phyloP scores from a whole-genome alignment of 1,284 basidiomycete genomes.

The Microbotryum scabiosae region DNA sequence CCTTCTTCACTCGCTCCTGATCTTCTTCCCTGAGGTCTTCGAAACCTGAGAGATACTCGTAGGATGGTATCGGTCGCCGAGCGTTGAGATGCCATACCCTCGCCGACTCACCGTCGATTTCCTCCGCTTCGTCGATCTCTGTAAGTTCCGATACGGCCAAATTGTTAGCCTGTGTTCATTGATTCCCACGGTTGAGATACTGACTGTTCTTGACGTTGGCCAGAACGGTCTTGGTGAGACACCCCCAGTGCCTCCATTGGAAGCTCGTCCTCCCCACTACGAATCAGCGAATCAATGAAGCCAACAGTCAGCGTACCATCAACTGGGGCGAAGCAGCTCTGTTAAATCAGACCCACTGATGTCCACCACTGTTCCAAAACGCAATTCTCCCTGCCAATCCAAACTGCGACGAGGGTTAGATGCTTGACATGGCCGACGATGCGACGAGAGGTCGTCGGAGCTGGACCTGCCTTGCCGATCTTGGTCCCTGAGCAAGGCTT shows the following conservation, averaged over 20 bases:
- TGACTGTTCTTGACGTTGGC: constrained; percentile 13
- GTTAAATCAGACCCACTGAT: constrained; percentile 24
- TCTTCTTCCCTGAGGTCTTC: constrained; percentile 31
- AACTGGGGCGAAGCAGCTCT: background rate
- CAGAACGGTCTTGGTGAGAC: constrained; percentile 25
- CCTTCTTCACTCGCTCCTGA: constrained; percentile 26
- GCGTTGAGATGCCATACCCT: background rate
- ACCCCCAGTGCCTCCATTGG: constrained; percentile 39
- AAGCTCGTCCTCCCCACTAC: constrained; percentile 30
- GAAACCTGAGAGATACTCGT: constrained; percentile 7
- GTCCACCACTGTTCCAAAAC: constrained; percentile 37
- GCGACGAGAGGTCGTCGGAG: too few species aligned
- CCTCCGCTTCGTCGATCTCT: constrained; percentile 17
- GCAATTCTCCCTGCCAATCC: constrained; percentile 17
- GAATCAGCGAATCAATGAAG: background rate
- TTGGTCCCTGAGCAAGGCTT: constrained; percentile 38
- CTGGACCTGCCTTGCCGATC: constrained; percentile 32
- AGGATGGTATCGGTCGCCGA: background rate
- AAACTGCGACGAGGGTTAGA: too few species aligned
- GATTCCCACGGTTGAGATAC: background rate
- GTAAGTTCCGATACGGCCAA: background rate
- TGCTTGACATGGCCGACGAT: too few species aligned
- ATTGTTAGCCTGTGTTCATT: background rate
- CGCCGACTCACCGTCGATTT: constrained; percentile 16
- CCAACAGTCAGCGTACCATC: background rate